Evolutionary conservation across 2,329 filamentous ascomycete genomes (phyloP).

Genomic region (Fusarium sp.): DNA sequence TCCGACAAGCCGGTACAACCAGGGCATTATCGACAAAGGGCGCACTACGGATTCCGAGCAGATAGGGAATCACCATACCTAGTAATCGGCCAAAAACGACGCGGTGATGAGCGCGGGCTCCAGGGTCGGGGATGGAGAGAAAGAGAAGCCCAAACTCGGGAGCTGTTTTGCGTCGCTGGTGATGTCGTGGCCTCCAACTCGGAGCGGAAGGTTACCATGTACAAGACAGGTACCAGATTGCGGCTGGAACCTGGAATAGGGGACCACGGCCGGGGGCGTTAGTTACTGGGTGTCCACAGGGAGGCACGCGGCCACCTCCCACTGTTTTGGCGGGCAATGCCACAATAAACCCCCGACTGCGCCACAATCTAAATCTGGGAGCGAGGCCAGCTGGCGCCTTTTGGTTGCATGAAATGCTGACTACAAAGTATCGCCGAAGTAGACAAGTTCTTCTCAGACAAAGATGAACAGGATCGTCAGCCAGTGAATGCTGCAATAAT

Average conservation of each 20-base stretch:
- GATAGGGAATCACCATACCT: conserved; percentile 31
- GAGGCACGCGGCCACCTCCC: conserved; percentile 7
- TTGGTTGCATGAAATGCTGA: conserved; percentile 15
- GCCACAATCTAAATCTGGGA: conserved; percentile 22
- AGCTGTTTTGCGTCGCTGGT: conserved; percentile 19
- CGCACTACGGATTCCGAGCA: conserved; percentile 20
- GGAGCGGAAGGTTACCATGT: conserved; percentile 7
- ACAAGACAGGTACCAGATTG: conserved; percentile 21
- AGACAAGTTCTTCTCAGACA: not conserved
- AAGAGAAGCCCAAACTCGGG: conserved; percentile 17
- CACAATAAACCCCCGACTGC: conserved; percentile 7
- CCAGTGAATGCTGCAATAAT: not conserved
- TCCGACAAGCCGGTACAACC: conserved; percentile 15
- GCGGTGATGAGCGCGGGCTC: not conserved
- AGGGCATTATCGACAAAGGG: conserved; percentile 18
- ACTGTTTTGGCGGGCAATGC: not conserved
- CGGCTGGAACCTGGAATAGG: conserved; percentile 40
- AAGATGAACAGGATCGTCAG: conserved; percentile 3
- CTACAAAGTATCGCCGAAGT: conserved; percentile 10
- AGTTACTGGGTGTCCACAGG: not conserved
- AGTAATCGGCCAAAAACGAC: conserved; percentile 2
- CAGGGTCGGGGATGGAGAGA: not conserved
- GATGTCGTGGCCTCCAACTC: conserved; percentile 42
- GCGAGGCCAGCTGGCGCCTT: conserved; percentile 16
- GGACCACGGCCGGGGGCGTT: conserved; percentile 22